Percentiles rank a stretch among this genome's conserved stretches.
Conservation (phyloP, 2,329 filamentous ascomycete species). For the Arthrobotrys musiformis region DNA sequence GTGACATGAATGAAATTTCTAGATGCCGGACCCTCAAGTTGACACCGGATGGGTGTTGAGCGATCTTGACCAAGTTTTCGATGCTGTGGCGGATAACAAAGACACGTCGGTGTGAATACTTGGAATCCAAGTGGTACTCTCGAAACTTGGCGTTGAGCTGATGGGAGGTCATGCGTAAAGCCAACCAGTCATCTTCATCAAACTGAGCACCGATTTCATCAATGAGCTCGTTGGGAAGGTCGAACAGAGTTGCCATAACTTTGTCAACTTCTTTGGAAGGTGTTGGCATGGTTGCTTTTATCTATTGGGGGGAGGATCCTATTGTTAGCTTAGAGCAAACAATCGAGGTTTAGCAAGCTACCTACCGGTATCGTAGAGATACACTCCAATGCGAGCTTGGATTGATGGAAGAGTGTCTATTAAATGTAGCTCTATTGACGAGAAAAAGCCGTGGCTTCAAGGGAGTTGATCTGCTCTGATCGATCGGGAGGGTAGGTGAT, state of each 20-base stretch:
- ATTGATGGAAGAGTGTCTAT: neutral
- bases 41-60: neutral
- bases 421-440: neutral
- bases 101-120: neutral
- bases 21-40: constrained; percentile 5
- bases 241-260: neutral
- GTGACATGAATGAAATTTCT: neutral
- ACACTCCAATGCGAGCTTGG: neutral
- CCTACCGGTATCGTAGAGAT: neutral
- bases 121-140: constrained; percentile 11
- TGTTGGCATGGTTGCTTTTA: neutral
- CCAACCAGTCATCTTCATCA: constrained; percentile 24
- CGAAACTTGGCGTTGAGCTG: neutral
- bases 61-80: constrained; percentile 17
- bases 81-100: neutral
- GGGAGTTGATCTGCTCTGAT: too few species aligned
- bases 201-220: neutral
- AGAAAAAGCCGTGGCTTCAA: too few species aligned
- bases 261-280: neutral
- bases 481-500: too few species aligned
- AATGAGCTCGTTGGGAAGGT: constrained; percentile 2
- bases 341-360: neutral
- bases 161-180: constrained; percentile 24
- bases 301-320: neutral
- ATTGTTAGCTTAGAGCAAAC: neutral